A percentile compares a stretch with the other conserved stretches of the same genome.
These are phyloP conservation scores for Mrakia frigida DNA, from an alignment of 768 basidiomycete species.

Conservation along the genomic window DNA sequence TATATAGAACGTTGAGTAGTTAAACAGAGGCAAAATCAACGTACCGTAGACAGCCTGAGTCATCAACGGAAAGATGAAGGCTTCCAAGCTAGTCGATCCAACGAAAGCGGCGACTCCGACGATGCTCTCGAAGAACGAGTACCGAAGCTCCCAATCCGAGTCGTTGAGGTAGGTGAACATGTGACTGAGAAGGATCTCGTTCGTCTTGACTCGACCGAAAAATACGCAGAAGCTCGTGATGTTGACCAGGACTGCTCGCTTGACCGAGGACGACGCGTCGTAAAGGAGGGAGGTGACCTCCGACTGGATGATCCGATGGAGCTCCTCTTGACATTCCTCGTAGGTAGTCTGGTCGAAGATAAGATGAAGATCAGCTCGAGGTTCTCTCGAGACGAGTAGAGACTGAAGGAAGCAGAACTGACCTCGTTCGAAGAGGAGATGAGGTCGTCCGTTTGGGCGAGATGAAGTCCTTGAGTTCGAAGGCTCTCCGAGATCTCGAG, in stretches of 20 bases:
- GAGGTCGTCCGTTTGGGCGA: constrained; percentile 2
- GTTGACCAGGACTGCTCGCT: constrained; percentile 79
- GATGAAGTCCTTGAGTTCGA: not conserved
- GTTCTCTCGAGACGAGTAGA: not conserved
- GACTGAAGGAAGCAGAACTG: not conserved
- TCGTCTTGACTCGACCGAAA: constrained; percentile 84
- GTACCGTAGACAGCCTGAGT: constrained; percentile 86
- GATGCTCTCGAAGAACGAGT: constrained; percentile 91
- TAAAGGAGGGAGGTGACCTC: constrained; percentile 19
- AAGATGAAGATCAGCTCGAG: not conserved
- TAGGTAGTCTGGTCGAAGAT: constrained; percentile 16
- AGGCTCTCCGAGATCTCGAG: constrained; percentile 65
- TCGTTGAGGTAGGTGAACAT: constrained; percentile 73
- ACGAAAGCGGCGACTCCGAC: constrained; percentile 94
- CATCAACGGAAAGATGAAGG: constrained; percentile 96
- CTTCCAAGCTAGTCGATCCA: constrained; percentile 82
- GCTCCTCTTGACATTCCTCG: constrained; percentile 26
- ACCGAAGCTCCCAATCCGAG: constrained; percentile 83
- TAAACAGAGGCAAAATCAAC: not conserved
- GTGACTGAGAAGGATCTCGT: constrained; percentile 77
- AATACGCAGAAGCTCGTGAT: constrained; percentile 88
- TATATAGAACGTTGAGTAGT: no score
- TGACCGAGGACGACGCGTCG: constrained; percentile 66
- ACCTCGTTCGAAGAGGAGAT: constrained; percentile 14
- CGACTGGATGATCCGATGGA: constrained; percentile 23